These are phyloP conservation scores for Papiliotrema nemorosa DNA, from an alignment of 1,284 basidiomycete species.

Conservation along the genomic window DNA sequence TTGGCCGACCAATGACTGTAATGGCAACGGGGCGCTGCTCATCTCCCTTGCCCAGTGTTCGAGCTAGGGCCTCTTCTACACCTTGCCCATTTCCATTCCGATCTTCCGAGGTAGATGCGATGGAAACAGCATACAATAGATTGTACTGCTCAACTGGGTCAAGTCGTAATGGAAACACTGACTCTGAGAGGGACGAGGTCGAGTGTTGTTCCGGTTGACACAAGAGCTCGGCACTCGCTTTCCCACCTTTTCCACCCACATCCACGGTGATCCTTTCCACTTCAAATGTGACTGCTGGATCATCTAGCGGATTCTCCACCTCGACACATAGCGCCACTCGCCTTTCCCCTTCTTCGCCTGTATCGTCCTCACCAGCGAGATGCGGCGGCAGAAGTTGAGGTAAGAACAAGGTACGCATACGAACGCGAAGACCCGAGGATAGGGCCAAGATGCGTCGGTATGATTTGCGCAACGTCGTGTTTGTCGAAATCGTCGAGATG, in stretches of 20 bases:
- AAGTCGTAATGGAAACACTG: conserved; percentile 69
- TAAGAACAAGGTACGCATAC: conserved; percentile 83
- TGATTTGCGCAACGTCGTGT: conserved; percentile 69
- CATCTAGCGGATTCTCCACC: conserved; percentile 59
- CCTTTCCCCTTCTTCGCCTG: conserved; percentile 71
- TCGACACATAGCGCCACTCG: conserved; percentile 82
- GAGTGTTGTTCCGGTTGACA: conserved; percentile 48
- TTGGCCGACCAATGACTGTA: conserved; percentile 66
- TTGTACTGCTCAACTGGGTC: conserved; percentile 74
- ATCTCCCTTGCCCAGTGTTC: conserved; percentile 47
- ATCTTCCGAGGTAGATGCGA: conserved; percentile 19
- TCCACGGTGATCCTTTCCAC: conserved; percentile 68
- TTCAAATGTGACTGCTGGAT: conserved; percentile 55
- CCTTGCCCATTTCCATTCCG: conserved; percentile 1
- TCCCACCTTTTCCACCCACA: conserved; percentile 70
- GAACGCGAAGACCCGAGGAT: conserved; percentile 74
- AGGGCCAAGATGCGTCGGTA: conserved; percentile 73
- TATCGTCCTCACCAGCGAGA: conserved; percentile 52
- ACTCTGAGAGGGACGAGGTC: conserved; percentile 38
- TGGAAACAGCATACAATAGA: conserved; percentile 73
- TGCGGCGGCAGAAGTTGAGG: conserved; percentile 61
- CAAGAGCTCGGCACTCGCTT: conserved; percentile 52
- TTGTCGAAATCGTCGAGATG: conserved; percentile 2
- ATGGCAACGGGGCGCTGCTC: conserved; percentile 73
- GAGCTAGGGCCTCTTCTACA: conserved; percentile 16